Base-by-base conservation (phyloP, 2,329 filamentous ascomycete species). In the Cladosporium sphaerospermum region DNA sequence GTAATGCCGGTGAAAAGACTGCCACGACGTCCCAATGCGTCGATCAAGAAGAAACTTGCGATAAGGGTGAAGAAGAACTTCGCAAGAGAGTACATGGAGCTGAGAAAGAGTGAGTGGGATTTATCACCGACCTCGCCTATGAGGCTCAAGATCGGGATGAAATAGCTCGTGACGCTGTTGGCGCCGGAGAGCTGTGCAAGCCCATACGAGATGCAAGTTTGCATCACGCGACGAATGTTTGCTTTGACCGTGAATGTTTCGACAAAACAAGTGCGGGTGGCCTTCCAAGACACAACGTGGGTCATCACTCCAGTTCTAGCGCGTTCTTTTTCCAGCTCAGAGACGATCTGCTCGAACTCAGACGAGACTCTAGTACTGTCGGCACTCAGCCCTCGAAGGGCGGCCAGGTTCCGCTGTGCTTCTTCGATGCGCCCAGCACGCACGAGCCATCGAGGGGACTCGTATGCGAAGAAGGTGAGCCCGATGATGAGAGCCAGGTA, bases 41-140 rank as follows among this genome's bases (percentile, higher is more conserved):
- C 74, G 18, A 75, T 68, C 54, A 76, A 69, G 59, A 75, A 71
- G 53, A 77, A 71, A 2, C 67, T 68, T 4, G 72, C 72, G 9
- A 72, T 68, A 1, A 76, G 48, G 5, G 66, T 67, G 54, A 66
- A 73, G 47, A 68, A 68, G 51, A 77, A 71, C 57, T 75, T 77
- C 37, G 71, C 63, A 42, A 76, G 59, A 9, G 64, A 66, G 48
- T 76, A 76, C 61, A 77, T 73, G 49, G 67, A 69, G 1, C 65
- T 70, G 2, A 75, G 59, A 43, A 75, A 72, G 7, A 77, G 62
- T 16, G 60, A 67, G 0, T 64, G 59, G 0, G 61, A 61, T 0
- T 66, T 67, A 1, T 62, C 64, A 2, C 66, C 59, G 1, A 54
- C 57, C 1, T 66, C 32, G 1, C 73, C 73, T 5, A 73, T 57